Evolutionary conservation across 2,329 filamentous ascomycete species (phyloP).

Genomic region (Neopestalotiopsis sp.): DNA sequence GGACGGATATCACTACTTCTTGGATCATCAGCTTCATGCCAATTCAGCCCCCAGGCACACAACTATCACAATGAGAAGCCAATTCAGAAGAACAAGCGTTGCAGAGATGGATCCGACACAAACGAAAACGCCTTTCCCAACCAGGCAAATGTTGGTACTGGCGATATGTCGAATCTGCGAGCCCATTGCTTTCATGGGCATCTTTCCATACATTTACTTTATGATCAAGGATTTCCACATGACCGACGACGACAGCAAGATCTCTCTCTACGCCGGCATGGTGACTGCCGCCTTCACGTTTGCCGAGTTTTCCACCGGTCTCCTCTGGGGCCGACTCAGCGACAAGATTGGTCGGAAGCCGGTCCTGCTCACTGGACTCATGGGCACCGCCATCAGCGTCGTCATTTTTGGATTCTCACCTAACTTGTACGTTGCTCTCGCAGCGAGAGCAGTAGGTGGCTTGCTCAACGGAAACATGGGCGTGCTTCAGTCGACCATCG

Average conservation of each 20-base stretch:
- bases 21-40: not conserved
- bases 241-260: constrained; percentile 77
- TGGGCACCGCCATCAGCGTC: constrained; percentile 83
- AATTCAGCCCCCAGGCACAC: not conserved
- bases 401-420: constrained; percentile 81
- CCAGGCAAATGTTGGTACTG: constrained; percentile 43
- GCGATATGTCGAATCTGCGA: constrained; percentile 96
- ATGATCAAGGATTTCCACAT: constrained; percentile 95
- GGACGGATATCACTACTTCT: constrained; percentile 5
- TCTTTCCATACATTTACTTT: constrained; percentile 97
- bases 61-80: constrained; percentile 33
- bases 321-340: constrained; percentile 92
- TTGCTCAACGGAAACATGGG: constrained; percentile 93
- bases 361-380: constrained; percentile 79
- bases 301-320: constrained; percentile 90
- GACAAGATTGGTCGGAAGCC: constrained; percentile 91
- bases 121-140: constrained; percentile 39
- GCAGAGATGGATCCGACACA: constrained; percentile 22
- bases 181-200: constrained; percentile 99
- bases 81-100: constrained; percentile 28
- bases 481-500: constrained; percentile 92
- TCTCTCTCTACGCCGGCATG: constrained; percentile 92
- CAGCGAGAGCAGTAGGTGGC: constrained; percentile 78
- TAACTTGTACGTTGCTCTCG: constrained; percentile 83
- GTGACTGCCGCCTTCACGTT: constrained; percentile 96